These are phyloP conservation scores for Citrus glauca DNA, from an alignment of 345 rosid species.

Conservation along the genomic window DNA sequence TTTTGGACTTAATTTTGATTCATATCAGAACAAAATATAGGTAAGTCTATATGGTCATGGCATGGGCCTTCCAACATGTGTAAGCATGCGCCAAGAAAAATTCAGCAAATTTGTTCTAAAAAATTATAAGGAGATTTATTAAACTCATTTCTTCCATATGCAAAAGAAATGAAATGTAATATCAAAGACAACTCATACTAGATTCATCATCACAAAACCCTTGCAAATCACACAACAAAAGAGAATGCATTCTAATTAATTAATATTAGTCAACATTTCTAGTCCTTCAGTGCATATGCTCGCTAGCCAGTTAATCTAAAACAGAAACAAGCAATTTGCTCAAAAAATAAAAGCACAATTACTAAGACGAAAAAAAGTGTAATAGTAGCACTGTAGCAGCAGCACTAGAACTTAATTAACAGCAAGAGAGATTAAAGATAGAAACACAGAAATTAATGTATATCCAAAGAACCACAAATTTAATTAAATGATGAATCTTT, in stretches of 20 bases:
- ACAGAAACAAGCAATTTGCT: not conserved
- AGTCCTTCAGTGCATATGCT: not conserved
- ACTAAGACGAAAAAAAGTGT: not conserved
- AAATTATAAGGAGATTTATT: not conserved
- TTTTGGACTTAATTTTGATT: not conserved
- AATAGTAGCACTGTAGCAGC: not conserved
- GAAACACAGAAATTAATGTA: conserved; percentile 11
- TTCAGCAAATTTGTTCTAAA: not conserved
- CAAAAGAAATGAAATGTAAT: not conserved
- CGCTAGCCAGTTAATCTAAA: not conserved
- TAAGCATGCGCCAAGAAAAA: conserved; percentile 14
- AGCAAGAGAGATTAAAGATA: conserved; percentile 1
- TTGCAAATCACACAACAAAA: not conserved
- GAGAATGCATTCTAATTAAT: not conserved
- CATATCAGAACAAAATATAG: not conserved
- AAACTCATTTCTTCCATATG: not conserved
- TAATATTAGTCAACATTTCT: conserved; percentile 4
- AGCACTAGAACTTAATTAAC: not conserved
- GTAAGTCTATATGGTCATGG: not conserved
- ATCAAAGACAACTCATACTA: not conserved
- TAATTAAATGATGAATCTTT: not conserved
- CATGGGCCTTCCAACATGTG: conserved; percentile 4
- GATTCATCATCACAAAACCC: conserved; percentile 5
- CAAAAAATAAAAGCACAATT: not conserved
- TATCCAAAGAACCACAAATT: not conserved